Percentiles rank a stretch among this genome's conserved stretches.
Evolutionary conservation across 192 early-diverging fungal genomes (phyloP).

Genomic region (Umbelopsis sp.): DNA sequence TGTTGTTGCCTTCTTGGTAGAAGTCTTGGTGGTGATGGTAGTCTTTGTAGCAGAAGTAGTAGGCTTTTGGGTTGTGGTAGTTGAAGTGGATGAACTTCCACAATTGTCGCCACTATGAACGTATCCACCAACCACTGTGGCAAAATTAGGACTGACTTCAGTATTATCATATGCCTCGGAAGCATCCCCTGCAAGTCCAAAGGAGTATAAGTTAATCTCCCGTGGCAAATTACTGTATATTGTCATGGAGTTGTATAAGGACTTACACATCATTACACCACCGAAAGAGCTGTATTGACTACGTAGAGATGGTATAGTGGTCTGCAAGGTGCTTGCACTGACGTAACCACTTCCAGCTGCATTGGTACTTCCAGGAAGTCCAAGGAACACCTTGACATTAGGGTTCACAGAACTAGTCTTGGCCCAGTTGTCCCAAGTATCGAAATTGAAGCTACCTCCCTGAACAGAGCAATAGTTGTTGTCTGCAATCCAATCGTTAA

Average conservation of each 20-base stretch:
- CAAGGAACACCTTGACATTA: conserved; percentile 64
- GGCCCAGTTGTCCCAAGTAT: conserved; percentile 73
- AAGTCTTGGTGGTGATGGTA: conserved; percentile 20
- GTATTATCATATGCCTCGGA: conserved; percentile 62
- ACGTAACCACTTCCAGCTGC: conserved; percentile 64
- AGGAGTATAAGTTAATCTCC: background rate
- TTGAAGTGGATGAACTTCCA: background rate
- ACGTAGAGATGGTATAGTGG: conserved; percentile 33
- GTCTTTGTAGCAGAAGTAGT: background rate
- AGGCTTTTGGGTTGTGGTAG: background rate
- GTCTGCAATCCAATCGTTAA: conserved; percentile 27
- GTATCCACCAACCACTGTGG: conserved; percentile 22
- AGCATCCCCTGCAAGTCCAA: conserved; percentile 37
- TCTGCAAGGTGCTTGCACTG: conserved; percentile 25
- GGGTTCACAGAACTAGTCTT: conserved; percentile 54
- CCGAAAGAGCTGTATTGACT: conserved; percentile 51
- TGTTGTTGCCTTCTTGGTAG: background rate
- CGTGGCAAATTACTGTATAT: background rate
- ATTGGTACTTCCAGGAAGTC: conserved; percentile 59
- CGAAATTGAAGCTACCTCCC: conserved; percentile 65
- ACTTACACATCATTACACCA: conserved; percentile 69
- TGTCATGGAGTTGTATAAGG: no score
- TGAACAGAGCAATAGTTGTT: conserved; percentile 37
- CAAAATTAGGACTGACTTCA: conserved; percentile 36
- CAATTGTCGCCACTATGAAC: conserved; percentile 15